Evolutionary conservation across 2,329 filamentous ascomycete species (phyloP).

Genomic region (Colletotrichum agaves): DNA sequence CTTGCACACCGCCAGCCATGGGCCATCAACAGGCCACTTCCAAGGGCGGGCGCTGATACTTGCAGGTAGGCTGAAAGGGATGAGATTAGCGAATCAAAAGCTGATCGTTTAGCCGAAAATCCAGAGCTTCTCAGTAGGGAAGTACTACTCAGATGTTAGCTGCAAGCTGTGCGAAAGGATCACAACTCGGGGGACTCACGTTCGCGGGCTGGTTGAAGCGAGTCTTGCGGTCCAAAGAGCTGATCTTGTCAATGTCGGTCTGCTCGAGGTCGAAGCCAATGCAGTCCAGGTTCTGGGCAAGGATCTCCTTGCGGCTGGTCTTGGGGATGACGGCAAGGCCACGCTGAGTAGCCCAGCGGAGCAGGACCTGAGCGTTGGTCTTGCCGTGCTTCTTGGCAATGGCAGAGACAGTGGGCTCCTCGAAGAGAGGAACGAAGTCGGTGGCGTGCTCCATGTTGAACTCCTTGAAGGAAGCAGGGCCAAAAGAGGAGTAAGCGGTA

Average conservation of each 20-base stretch:
- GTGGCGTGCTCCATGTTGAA: conserved; percentile 76
- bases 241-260: conserved; percentile 75
- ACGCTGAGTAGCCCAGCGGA: conserved; percentile 89
- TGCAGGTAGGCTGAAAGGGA: conserved; percentile 8
- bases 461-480: conserved; percentile 82
- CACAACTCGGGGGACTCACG: conserved; percentile 58
- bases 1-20: conserved; percentile 23
- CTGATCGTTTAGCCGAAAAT: conserved; percentile 61
- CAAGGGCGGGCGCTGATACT: not conserved
- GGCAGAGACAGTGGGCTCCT: conserved; percentile 71
- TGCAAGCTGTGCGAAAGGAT: not conserved
- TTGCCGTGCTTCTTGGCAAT: conserved; percentile 78
- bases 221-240: conserved; percentile 70
- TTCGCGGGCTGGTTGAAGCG: conserved; percentile 82
- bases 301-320: conserved; percentile 64
- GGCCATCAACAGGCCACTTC: not conserved
- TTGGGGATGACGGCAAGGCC: conserved; percentile 86
- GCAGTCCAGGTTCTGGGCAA: conserved; percentile 75
- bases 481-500: conserved; percentile 87
- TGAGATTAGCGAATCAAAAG: conserved; percentile 3
- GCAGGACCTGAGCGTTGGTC: conserved; percentile 81
- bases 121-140: conserved; percentile 65
- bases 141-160: conserved; percentile 56
- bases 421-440: conserved; percentile 74
- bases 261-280: conserved; percentile 72